These are phyloP conservation scores for Stevia rebaudiana DNA, from an alignment of 140 eudicot genomes.

Conservation along the genomic window DNA sequence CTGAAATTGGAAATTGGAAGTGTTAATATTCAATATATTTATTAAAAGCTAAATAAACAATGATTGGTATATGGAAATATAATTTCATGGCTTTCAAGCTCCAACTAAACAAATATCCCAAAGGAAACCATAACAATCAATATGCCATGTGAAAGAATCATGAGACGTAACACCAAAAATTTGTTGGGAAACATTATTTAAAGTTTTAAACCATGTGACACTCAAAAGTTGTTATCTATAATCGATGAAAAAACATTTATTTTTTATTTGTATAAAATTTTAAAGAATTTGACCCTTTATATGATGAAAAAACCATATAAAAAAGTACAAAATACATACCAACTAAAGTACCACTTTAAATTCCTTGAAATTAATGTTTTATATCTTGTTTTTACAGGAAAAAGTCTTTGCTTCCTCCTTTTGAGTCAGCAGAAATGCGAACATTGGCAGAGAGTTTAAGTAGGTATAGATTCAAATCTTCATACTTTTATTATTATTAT, in stretches of 20 bases:
- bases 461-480: constrained; percentile 46
- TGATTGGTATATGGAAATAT: not conserved
- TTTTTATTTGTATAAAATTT: not conserved
- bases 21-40: not conserved
- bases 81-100: not conserved
- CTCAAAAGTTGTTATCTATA: not conserved
- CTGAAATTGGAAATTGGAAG: not conserved
- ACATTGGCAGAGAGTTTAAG: constrained; percentile 85
- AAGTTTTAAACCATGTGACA: not conserved
- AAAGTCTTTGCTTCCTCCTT: constrained; percentile 76
- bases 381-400: constrained; percentile 44
- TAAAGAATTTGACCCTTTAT: not conserved
- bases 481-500: not conserved
- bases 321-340: not conserved
- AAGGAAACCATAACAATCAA: too few species aligned
- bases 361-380: not conserved
- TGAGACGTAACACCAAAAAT: not conserved
- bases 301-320: not conserved
- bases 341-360: not conserved
- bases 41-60: not conserved
- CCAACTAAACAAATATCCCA: too few species aligned
- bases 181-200: not conserved
- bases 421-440: constrained; percentile 95
- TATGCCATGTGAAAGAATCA: not conserved
- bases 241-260: not conserved